Conservation (phyloP, 768 basidiomycete species). For the Solioccasus polychromus region DNA sequence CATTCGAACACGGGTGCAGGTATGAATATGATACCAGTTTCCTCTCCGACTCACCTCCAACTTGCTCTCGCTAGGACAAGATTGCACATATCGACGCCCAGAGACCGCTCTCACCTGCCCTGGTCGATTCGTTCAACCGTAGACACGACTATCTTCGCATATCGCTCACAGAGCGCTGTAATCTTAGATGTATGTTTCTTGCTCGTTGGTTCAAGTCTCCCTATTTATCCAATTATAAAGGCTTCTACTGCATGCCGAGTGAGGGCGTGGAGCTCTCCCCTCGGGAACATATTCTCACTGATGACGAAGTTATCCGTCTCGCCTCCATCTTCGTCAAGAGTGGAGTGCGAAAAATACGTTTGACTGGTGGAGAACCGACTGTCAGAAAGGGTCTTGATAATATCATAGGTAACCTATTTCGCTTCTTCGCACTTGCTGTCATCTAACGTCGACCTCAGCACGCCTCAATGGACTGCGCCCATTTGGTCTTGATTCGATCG, state of each 20-base stretch:
- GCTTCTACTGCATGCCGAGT: constrained; percentile 90
- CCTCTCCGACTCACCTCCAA: neutral
- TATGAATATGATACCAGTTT: constrained; percentile 12
- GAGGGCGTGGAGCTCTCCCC: constrained; percentile 78
- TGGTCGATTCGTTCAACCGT: constrained; percentile 66
- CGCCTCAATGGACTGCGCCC: constrained; percentile 58
- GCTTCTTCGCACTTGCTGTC: neutral
- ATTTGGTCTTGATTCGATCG: constrained; percentile 69
- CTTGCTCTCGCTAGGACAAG: constrained; percentile 42
- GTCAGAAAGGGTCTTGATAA: constrained; percentile 71
- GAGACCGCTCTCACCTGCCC: constrained; percentile 45
- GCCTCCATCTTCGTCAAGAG: constrained; percentile 74
- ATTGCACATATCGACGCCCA: constrained; percentile 53
- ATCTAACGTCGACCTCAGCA: constrained; percentile 36
- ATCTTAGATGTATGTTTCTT: constrained; percentile 65
- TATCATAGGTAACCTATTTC: constrained; percentile 55
- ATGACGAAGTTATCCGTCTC: constrained; percentile 72
- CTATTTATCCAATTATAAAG: constrained; percentile 36
- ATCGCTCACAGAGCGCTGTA: constrained; percentile 83
- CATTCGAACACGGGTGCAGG: constrained; percentile 22
- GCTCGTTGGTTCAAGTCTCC: neutral
- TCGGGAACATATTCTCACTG: constrained; percentile 61
- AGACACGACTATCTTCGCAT: constrained; percentile 87
- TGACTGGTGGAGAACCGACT: constrained; percentile 89
- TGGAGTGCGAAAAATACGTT: constrained; percentile 83